Evolutionary conservation across 257 asterid species (phyloP).

Genomic region (Solanum gandarillasii): DNA sequence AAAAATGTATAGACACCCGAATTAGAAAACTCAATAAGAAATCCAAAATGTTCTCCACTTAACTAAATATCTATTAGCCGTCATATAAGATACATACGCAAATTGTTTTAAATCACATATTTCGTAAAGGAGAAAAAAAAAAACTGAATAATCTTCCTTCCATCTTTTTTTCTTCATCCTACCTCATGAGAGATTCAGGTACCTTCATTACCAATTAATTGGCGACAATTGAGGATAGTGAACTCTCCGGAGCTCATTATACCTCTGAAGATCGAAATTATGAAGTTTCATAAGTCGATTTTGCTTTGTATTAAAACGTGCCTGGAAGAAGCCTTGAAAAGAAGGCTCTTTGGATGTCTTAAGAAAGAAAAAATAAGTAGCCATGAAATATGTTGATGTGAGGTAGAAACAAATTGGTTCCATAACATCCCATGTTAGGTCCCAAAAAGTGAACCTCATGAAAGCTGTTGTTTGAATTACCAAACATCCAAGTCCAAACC

Average conservation of each 20-base stretch:
- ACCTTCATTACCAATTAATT: not conserved
- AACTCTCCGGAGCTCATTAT: slow-evolving; percentile 15
- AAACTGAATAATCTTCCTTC: not conserved
- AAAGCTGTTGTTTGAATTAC: slow-evolving; percentile 29
- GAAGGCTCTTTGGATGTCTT: slow-evolving; percentile 47
- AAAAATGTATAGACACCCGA: not conserved
- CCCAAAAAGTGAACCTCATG: slow-evolving; percentile 62
- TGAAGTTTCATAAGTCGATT: slow-evolving; percentile 38
- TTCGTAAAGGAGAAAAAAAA: not conserved
- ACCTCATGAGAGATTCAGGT: not conserved
- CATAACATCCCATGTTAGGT: slow-evolving; percentile 70
- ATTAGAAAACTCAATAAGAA: not conserved
- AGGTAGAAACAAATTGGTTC: slow-evolving; percentile 57
- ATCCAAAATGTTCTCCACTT: not conserved
- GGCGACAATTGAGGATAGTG: not conserved
- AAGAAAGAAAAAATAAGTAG: slow-evolving; percentile 42
- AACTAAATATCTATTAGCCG: not conserved
- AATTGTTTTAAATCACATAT: not conserved
- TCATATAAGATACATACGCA: not conserved
- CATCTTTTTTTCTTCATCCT: not conserved
- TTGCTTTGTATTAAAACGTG: slow-evolving; percentile 41
- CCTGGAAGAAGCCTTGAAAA: slow-evolving; percentile 43
- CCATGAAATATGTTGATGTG: slow-evolving; percentile 31
- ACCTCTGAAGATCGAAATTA: slow-evolving; percentile 36
- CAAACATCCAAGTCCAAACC: slow-evolving; percentile 38